Percentiles rank a stretch among this genome's conserved stretches.
These are phyloP conservation scores for Annulohypoxylon moriforme DNA, from an alignment of 495 filamentous ascomycete species.

Conservation along the genomic window DNA sequence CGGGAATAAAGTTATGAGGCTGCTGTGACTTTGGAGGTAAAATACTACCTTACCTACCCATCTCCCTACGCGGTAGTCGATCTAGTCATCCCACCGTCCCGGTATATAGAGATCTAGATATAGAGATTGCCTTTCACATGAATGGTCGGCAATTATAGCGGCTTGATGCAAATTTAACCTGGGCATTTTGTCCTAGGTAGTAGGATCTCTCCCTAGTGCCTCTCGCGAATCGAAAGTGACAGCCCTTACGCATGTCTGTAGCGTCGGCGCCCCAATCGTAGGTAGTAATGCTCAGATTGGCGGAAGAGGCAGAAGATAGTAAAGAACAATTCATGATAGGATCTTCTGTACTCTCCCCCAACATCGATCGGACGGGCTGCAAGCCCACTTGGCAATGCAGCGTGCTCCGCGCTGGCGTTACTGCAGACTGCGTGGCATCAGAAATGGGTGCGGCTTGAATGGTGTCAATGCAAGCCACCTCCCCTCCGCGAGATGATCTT, in stretches of 20 bases:
- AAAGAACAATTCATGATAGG: conserved; percentile 8
- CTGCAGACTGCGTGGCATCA: conserved; percentile 42
- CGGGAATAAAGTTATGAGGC: conserved; percentile 30
- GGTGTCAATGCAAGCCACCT: conserved; percentile 41
- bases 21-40: conserved; percentile 10
- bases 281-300: background rate
- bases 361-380: conserved; percentile 40
- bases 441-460: conserved; percentile 21
- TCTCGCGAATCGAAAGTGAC: background rate
- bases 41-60: conserved; percentile 18
- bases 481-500: conserved; percentile 18
- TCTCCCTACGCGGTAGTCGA: conserved; percentile 20
- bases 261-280: background rate
- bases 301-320: background rate
- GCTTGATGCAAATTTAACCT: background rate
- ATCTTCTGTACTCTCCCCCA: conserved; percentile 27
- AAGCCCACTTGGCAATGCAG: conserved; percentile 41
- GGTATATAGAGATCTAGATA: conserved; percentile 18
- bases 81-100: conserved; percentile 22
- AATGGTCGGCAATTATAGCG: background rate
- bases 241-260: background rate
- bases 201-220: background rate
- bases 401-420: conserved; percentile 33
- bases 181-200: background rate
- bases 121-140: background rate